A percentile compares a stretch with the other conserved stretches of the same genome.
These are phyloP conservation scores for Calonectria fujianensis DNA, from an alignment of 2,329 filamentous ascomycete genomes.

Conservation along the genomic window DNA sequence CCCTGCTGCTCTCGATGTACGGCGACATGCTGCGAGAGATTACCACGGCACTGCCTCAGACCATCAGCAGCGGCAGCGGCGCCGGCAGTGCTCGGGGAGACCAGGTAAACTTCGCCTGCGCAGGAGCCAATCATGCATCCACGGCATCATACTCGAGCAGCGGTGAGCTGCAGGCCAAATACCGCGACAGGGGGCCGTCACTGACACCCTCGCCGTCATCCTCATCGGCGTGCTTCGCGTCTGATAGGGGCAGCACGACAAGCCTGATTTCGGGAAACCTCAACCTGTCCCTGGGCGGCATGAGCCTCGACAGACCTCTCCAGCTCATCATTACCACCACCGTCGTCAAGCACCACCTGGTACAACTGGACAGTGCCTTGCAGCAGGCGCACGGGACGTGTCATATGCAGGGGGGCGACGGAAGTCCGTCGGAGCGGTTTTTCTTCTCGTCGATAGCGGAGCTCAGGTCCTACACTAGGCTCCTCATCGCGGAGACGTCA, in stretches of 20 bases:
- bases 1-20: neutral
- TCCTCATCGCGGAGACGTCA: neutral
- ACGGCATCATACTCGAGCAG: constrained; percentile 44
- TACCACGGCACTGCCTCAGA: neutral
- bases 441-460: neutral
- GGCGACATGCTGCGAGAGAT: neutral
- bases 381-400: neutral
- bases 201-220: neutral
- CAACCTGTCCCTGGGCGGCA: neutral
- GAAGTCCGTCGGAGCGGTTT: neutral
- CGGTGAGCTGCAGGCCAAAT: constrained; percentile 42
- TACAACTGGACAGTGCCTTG: neutral
- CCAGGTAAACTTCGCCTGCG: neutral
- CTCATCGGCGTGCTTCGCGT: neutral
- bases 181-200: neutral
- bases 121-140: neutral
- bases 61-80: neutral
- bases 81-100: neutral
- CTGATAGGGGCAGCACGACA: neutral
- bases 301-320: neutral
- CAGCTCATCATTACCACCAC: constrained; percentile 3
- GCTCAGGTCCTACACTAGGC: neutral
- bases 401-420: neutral
- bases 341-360: constrained; percentile 6
- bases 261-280: neutral